Base-by-base conservation (phyloP, 23 red algal species). In the Gracilaria caudata region DNA sequence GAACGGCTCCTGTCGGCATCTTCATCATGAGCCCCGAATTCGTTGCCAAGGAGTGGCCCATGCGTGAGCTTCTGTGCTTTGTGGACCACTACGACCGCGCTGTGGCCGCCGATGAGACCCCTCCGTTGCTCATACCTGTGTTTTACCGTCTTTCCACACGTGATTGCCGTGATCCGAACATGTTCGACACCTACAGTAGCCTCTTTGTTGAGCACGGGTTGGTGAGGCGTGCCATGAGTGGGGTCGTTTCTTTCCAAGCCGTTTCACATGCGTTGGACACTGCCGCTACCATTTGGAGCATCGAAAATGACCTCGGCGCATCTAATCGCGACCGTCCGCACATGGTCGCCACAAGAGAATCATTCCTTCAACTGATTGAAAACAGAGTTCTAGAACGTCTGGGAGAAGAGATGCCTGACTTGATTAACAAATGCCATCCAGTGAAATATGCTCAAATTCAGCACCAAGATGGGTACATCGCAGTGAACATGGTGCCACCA, bases 131-230 rank as follows among this genome's bases (percentile, higher is more conserved):
- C 10, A 68, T 68, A 10, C 64, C 64, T 26, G 64, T 68, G 64
- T 68, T 68, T 68, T 68, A 68, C 64, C 51, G 51, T 54, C 51
- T 54, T 54, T n/a, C n/a, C n/a, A n/a, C n/a, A n/a, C n/a, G n/a
- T n/a, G n/a, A 61, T 29, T 61, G 57, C 26, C 57, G 57, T 16
- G 57, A 61, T 46, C 35, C 68, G 40, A 34, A 4, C 68, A 39
- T 73, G 6, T 73, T 73, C 28, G 33, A 73, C 28, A 73, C 57
- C n/a, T 29, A 61, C 26, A 61, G 57, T 16, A 29, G 57, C 17
- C 57, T 61, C 17, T 61, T 61, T 61, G 7, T 6, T 61, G 7
- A 20, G 17, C 57, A 61, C 57, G 57, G 57, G 5, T 16, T 61
- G 7, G 5, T 61, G 7, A 61, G 26, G 57, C 57, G 57, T 61